These are phyloP conservation scores for Aspergillus eucalypticola DNA, from an alignment of 2,329 filamentous ascomycete genomes.

Conservation along the genomic window DNA sequence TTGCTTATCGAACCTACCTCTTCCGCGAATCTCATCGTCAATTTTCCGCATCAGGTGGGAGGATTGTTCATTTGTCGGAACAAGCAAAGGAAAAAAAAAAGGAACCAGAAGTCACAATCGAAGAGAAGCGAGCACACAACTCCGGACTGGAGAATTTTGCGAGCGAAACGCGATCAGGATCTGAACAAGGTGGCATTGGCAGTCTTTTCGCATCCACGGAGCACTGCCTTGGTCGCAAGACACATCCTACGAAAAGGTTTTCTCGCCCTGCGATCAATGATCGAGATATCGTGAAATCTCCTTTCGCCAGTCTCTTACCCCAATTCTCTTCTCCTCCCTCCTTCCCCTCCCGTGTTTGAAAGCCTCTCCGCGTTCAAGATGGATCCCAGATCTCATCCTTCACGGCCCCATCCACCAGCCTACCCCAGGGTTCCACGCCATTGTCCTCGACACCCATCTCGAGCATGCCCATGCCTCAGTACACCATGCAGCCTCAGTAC, in stretches of 20 bases:
- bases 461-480: slow-evolving; percentile 50
- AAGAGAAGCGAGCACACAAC: slow-evolving; percentile 16
- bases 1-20: slow-evolving; percentile 12
- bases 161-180: slow-evolving; percentile 14
- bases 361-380: slow-evolving; percentile 29
- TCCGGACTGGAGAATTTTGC: slow-evolving; percentile 9
- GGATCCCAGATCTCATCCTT: slow-evolving; percentile 48
- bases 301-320: slow-evolving; percentile 17
- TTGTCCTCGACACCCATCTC: slow-evolving; percentile 47
- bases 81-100: slow-evolving; percentile 22
- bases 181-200: slow-evolving; percentile 16
- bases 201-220: slow-evolving; percentile 11
- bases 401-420: slow-evolving; percentile 47
- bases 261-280: slow-evolving; percentile 35
- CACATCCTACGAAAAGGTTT: slow-evolving; percentile 17
- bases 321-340: slow-evolving; percentile 12
- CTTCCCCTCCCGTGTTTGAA: slow-evolving; percentile 16
- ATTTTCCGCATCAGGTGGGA: slow-evolving; percentile 13
- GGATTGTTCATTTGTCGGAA: slow-evolving; percentile 13
- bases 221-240: slow-evolving; percentile 17
- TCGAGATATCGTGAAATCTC: slow-evolving; percentile 36
- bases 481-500: slow-evolving; percentile 49
- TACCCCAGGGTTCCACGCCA: slow-evolving; percentile 48
- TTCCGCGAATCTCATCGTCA: slow-evolving; percentile 19
- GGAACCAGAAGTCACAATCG: slow-evolving; percentile 11